Base-by-base conservation (phyloP, 805 yeast species). In the Candida endomychidarum region DNA sequence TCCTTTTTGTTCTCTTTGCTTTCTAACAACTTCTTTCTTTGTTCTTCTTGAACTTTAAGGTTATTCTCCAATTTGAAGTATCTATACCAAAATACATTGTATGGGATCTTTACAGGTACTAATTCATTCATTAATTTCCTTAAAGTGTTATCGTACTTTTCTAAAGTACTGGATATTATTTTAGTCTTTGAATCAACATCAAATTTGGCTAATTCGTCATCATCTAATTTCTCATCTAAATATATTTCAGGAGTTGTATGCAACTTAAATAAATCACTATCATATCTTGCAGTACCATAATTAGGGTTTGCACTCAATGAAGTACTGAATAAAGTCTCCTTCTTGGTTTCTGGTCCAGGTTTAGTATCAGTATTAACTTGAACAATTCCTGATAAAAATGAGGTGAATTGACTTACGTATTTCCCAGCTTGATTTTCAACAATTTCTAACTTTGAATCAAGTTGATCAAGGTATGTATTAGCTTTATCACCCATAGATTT, bases 41-140 rank as follows among this genome's bases (percentile, higher is more conserved):
- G 72, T 52, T 67, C 65, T 52, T 88, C 95, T 50, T 76, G 81
- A 33, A 73, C 72, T 29, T 75, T 69, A 15, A 87, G 76, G 49
- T 71, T 70, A 9, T 62, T 57, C 42, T 74, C 76, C 52, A 74
- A 66, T 39, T 63, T 68, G 60, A 78, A 83, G 61, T 86, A 89
- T 23, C 81, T 72, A 32, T 67, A 63, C 97, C 97, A 90, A 59
- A 90, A 90, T 34, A 67, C 67, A 18, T 73, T 65, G 51, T 81
- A 83, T 3, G 77, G 53, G 25, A 82, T 60, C 49, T 74, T 58
- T 6, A 71, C 75, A 0, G 96, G 95, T 2, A 89, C 95, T 6
- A 88, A 56, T 20, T 65, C 63, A 40, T 78, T 75, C 78, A 79
- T 78, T 27, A 85, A 60, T 22, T 63, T 63, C 18, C 68, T 63